These are phyloP conservation scores for Chytriomyces sp. DNA, from an alignment of 192 early-diverging fungal genomes.

Conservation along the genomic window DNA sequence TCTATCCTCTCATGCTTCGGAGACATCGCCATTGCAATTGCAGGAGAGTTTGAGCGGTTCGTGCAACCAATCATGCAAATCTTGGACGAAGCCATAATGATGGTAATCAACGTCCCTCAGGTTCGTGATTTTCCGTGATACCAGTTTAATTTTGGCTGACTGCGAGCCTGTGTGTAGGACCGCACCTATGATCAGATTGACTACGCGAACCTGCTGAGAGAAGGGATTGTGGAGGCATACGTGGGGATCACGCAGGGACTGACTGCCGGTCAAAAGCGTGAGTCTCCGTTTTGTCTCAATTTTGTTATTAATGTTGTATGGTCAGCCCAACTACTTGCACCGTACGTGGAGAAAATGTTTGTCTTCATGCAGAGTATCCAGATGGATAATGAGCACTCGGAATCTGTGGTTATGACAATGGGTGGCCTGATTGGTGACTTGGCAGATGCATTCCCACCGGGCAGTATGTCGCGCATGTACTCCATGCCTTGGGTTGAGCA, in stretches of 20 bases:
- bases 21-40: conserved; percentile 95
- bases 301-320: not conserved
- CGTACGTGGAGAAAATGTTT: conserved; percentile 73
- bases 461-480: conserved; percentile 69
- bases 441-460: conserved; percentile 83
- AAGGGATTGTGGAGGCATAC: conserved; percentile 92
- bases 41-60: conserved; percentile 78
- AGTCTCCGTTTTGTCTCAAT: too few species aligned
- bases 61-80: conserved; percentile 83
- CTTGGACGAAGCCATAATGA: conserved; percentile 69
- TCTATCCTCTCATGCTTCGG: conserved; percentile 94
- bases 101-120: not conserved
- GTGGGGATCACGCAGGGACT: conserved; percentile 95
- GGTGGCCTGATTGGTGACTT: conserved; percentile 94
- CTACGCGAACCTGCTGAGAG: conserved; percentile 81
- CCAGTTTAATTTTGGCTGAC: not conserved
- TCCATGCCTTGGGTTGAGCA: conserved; percentile 72
- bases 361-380: conserved; percentile 74
- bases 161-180: conserved; percentile 8
- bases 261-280: conserved; percentile 73
- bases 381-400: conserved; percentile 63
- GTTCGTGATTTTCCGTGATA: not conserved
- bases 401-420: conserved; percentile 70
- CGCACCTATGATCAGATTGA: conserved; percentile 53
- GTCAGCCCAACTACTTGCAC: conserved; percentile 62